A percentile compares a stretch with the other conserved stretches of the same genome.
phyloP scores from a whole-genome alignment of 2,329 filamentous ascomycete species.

The Phyllosticta paracitricarpa region DNA sequence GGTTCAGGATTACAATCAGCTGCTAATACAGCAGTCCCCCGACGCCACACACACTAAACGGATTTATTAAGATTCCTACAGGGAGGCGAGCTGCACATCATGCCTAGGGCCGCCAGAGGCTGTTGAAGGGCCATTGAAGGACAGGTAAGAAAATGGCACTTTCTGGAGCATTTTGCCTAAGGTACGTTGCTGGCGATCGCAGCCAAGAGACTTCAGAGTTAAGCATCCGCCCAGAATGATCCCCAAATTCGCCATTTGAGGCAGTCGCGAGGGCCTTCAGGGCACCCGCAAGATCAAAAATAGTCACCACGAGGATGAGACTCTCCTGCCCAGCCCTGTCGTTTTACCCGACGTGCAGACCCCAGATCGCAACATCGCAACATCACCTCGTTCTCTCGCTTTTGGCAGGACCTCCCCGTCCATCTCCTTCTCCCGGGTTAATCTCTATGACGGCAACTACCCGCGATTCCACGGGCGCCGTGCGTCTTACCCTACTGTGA shows the following conservation, averaged over 20 bases:
- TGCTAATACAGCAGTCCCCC: neutral
- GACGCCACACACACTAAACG: neutral
- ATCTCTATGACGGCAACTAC: neutral
- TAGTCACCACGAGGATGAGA: neutral
- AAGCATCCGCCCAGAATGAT: neutral
- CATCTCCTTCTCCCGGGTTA: neutral
- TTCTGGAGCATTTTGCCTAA: neutral
- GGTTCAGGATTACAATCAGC: neutral
- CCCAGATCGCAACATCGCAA: neutral
- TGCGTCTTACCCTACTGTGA: neutral
- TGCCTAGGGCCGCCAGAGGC: neutral
- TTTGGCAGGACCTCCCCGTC: neutral
- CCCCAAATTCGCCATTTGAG: neutral
- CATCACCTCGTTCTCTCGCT: neutral
- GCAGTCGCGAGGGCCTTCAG: neutral
- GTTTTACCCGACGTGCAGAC: neutral
- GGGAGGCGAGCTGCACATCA: neutral
- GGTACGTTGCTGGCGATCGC: neutral
- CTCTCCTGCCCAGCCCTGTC: neutral
- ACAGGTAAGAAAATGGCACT: neutral
- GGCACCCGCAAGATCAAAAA: neutral
- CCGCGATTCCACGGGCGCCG: neutral
- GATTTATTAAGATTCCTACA: neutral
- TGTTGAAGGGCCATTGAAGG: too few species aligned
- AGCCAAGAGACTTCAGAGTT: neutral